These are phyloP conservation scores for Leishmania guyanensis DNA, from an alignment of 208 protist genomes.

Conservation along the genomic window DNA sequence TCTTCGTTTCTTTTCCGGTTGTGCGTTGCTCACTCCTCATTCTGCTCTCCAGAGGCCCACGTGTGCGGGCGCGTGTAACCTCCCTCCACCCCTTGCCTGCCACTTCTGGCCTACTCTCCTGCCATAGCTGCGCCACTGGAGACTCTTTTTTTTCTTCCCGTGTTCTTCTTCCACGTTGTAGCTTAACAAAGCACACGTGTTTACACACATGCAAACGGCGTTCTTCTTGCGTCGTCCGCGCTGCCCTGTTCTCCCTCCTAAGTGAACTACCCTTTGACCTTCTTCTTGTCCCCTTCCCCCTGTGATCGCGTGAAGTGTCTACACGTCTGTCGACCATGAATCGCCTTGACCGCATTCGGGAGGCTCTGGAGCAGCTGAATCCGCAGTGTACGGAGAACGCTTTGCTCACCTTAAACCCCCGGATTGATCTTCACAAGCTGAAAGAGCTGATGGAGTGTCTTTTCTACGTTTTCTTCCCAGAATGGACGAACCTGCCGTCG, in stretches of 20 bases:
- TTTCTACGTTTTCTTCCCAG: constrained; percentile 60
- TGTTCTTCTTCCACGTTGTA: too few relatives aligned
- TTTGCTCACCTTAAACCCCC: constrained; percentile 19
- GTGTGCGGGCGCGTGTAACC: background rate
- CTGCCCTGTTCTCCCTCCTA: too few relatives aligned
- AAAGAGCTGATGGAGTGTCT: constrained; percentile 62
- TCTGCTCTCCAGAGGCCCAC: background rate
- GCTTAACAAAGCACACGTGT: too few relatives aligned
- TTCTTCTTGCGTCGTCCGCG: too few relatives aligned
- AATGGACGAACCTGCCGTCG: constrained; percentile 46
- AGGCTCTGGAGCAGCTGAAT: constrained; percentile 41
- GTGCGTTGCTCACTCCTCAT: background rate
- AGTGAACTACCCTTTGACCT: too few relatives aligned
- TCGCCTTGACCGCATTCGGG: constrained; percentile 57
- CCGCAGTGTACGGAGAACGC: background rate
- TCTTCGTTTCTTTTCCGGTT: background rate
- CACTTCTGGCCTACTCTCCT: too few relatives aligned
- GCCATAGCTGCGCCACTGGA: too few relatives aligned
- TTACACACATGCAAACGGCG: too few relatives aligned
- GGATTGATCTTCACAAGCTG: constrained; percentile 44
- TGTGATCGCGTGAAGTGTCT: background rate
- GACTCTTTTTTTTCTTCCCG: too few relatives aligned
- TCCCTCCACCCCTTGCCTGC: too few relatives aligned
- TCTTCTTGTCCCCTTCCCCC: background rate
- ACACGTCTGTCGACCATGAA: constrained; percentile 32